These are phyloP conservation scores for Arabidopsis lyrata DNA, from an alignment of 441 rosid species.

Conservation along the genomic window DNA sequence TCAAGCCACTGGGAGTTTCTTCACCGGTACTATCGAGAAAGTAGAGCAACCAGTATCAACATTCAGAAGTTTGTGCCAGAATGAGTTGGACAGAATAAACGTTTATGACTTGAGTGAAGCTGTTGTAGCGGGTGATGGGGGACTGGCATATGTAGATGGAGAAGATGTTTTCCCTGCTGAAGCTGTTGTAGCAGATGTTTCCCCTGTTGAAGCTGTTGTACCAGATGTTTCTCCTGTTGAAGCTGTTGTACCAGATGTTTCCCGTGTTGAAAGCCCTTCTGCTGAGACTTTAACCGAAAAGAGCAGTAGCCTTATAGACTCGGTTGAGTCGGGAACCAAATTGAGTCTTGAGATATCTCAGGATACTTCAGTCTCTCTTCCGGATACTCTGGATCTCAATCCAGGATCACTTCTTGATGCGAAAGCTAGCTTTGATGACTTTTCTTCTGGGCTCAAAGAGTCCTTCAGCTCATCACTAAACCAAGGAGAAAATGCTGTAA, in stretches of 20 bases:
- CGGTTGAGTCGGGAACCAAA: constrained; percentile 52
- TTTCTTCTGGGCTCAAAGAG: constrained; percentile 52
- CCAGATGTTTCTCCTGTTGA: constrained; percentile 49
- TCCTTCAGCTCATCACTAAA: constrained; percentile 61
- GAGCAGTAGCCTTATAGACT: constrained; percentile 42
- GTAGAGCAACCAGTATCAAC: constrained; percentile 43
- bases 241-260: constrained; percentile 29
- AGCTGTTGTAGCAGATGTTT: constrained; percentile 35
- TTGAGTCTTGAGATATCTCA: constrained; percentile 47
- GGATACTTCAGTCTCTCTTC: constrained; percentile 48
- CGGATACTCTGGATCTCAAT: constrained; percentile 50
- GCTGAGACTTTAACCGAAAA: constrained; percentile 53
- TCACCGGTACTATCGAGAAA: constrained; percentile 48
- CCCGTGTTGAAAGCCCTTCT: constrained; percentile 51
- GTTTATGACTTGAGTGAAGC: constrained; percentile 51
- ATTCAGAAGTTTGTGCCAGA: constrained; percentile 42
- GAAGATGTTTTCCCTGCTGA: constrained; percentile 49
- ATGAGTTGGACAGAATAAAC: constrained; percentile 45
- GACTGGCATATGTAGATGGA: constrained; percentile 55
- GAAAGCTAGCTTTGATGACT: constrained; percentile 59
- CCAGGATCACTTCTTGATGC: constrained; percentile 48
- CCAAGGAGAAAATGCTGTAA: constrained; percentile 62
- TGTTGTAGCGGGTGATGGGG: constrained; percentile 46
- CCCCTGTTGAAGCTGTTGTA: constrained; percentile 45
- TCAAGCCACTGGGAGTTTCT: constrained; percentile 63